A percentile compares a stretch with the other conserved stretches of the same genome.
Conservation (phyloP, 176 grass and related monocot genomes). For the Bothriochloa decipiens region DNA sequence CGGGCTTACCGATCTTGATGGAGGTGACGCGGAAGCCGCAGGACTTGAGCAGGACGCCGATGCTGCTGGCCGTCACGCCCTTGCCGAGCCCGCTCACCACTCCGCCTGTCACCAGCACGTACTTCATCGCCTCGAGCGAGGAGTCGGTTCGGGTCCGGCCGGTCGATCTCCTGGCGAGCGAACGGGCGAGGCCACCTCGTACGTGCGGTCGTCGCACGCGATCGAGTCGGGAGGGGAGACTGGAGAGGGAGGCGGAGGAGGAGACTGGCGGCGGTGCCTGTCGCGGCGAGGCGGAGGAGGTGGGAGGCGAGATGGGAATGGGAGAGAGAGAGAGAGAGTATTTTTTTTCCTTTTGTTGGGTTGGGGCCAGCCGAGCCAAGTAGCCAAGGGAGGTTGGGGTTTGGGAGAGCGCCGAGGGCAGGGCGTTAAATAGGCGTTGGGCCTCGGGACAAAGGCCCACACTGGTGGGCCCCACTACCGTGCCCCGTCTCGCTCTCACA, state of each 20-base stretch:
- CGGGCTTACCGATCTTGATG: conserved; percentile 89
- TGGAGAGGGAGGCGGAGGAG: neutral
- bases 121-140: conserved; percentile 67
- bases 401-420: neutral
- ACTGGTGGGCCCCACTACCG: neutral
- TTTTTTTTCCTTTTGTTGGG: conserved; percentile 4
- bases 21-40: conserved; percentile 89
- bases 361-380: neutral
- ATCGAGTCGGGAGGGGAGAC: neutral
- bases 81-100: conserved; percentile 95
- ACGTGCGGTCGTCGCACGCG: too few species aligned
- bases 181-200: neutral
- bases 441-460: neutral
- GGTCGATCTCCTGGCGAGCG: neutral
- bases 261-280: conserved; percentile 18
- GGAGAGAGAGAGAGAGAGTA: neutral
- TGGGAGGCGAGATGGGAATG: neutral
- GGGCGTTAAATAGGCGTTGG: conserved; percentile 43
- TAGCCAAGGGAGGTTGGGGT: neutral
- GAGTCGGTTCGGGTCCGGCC: neutral
- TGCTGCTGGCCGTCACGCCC: conserved; percentile 94
- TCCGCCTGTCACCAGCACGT: conserved; percentile 92
- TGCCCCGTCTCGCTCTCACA: neutral
- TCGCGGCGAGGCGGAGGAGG: neutral
- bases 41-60: conserved; percentile 81